phyloP scores from a whole-genome alignment of 495 filamentous ascomycete genomes.

The Aspergillus bertholletiae region DNA sequence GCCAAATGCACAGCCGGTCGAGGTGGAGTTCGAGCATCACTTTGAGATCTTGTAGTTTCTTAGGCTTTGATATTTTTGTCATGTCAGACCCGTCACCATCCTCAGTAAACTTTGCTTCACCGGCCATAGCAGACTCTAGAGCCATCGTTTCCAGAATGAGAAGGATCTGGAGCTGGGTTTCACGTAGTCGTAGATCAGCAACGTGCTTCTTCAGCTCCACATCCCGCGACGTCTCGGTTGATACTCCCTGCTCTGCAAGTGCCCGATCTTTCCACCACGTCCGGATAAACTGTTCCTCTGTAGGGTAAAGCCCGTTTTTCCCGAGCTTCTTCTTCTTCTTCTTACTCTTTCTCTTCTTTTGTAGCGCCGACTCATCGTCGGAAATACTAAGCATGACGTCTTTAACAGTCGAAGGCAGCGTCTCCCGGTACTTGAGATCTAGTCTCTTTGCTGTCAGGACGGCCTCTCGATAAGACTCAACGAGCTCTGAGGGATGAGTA shows the following conservation, averaged over 20 bases:
- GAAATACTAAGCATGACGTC: conserved; percentile 60
- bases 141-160: conserved; percentile 84
- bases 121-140: conserved; percentile 48
- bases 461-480: conserved; percentile 65
- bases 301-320: conserved; percentile 72
- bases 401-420: conserved; percentile 62
- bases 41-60: conserved; percentile 54
- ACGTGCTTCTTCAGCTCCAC: conserved; percentile 55
- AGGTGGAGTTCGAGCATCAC: conserved; percentile 78
- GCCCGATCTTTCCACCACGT: conserved; percentile 71
- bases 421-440: conserved; percentile 84
- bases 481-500: conserved; percentile 43
- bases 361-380: conserved; percentile 50
- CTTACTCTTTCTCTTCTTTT: conserved; percentile 59
- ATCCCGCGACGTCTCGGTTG: conserved; percentile 42
- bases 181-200: conserved; percentile 63
- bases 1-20: conserved; percentile 95
- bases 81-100: conserved; percentile 24
- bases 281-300: conserved; percentile 70
- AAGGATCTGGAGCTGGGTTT: conserved; percentile 89
- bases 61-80: conserved; percentile 32
- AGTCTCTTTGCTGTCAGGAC: conserved; percentile 70
- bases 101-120: conserved; percentile 26
- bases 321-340: conserved; percentile 72
- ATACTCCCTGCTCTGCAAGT: conserved; percentile 29